Evolutionary conservation across 108 stramenopile species (phyloP).

Genomic region (Skeletonema menzelii): DNA sequence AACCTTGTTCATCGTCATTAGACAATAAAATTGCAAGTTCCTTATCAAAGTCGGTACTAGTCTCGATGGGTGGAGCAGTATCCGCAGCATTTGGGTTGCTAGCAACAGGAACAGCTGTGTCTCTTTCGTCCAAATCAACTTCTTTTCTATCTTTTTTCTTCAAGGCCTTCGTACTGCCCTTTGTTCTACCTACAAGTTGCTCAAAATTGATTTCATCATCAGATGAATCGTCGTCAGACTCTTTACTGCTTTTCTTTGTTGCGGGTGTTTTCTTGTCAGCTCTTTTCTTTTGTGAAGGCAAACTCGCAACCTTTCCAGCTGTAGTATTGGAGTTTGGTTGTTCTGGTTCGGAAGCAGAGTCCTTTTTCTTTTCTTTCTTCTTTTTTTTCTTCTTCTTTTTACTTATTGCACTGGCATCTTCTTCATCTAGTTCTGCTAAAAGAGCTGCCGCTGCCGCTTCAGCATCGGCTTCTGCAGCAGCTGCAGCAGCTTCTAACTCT

Average conservation of each 20-base stretch:
- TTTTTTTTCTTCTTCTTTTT: conserved; percentile 89
- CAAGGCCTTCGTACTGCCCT: conserved; percentile 21
- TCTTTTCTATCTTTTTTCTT: conserved; percentile 44
- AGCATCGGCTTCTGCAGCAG: conserved; percentile 73
- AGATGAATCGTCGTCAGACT: conserved; percentile 45
- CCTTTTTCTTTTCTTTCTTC: conserved; percentile 57
- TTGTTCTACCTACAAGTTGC: conserved; percentile 37
- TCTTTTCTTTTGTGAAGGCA: conserved; percentile 20
- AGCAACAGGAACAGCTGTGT: background rate
- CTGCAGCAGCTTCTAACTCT: conserved; percentile 51
- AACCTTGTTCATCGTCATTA: conserved; percentile 63
- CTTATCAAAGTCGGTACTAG: conserved; percentile 31
- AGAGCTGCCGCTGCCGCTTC: conserved; percentile 88
- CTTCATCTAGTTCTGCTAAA: conserved; percentile 87
- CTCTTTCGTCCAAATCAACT: conserved; percentile 16
- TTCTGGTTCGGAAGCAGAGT: conserved; percentile 10
- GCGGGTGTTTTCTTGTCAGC: conserved; percentile 7
- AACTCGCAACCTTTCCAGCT: conserved; percentile 8
- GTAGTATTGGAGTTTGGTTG: background rate
- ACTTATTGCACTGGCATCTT: conserved; percentile 57
- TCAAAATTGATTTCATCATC: conserved; percentile 54
- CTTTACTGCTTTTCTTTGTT: conserved; percentile 8
- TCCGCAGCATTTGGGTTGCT: background rate
- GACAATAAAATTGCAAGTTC: conserved; percentile 57
- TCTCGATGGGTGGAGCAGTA: background rate